phyloP scores from a whole-genome alignment of 139 green algal species.

The Picochlorum sp. region DNA sequence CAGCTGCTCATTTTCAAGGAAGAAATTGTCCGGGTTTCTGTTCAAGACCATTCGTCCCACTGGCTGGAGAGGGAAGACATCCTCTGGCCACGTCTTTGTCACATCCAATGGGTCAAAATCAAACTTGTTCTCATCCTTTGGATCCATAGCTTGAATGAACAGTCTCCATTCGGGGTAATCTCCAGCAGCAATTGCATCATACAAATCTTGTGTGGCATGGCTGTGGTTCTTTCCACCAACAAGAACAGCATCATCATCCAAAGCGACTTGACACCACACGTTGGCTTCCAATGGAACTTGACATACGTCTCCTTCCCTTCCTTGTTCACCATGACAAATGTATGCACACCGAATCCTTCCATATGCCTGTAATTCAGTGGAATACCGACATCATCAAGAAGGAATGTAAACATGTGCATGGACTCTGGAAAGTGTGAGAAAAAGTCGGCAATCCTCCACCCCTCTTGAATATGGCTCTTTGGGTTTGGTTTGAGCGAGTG shows the following conservation, averaged over 20 bases:
- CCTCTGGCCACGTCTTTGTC: slow-evolving; percentile 79
- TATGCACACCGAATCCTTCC: slow-evolving; percentile 93
- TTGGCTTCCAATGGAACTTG: slow-evolving; percentile 98
- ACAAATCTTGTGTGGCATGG: slow-evolving; percentile 94
- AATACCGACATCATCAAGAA: slow-evolving; percentile 86
- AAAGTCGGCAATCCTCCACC: slow-evolving; percentile 94
- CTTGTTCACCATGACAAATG: slow-evolving; percentile 80
- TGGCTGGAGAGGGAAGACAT: slow-evolving; percentile 63
- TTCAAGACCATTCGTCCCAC: slow-evolving; percentile 77
- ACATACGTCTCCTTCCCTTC: slow-evolving; percentile 73
- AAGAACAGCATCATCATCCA: slow-evolving; percentile 80
- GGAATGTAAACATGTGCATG: slow-evolving; percentile 92
- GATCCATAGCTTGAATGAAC: slow-evolving; percentile 87
- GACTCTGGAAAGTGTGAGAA: slow-evolving; percentile 88
- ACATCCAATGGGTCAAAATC: slow-evolving; percentile 82
- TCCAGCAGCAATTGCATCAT: slow-evolving; percentile 71
- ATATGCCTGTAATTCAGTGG: slow-evolving; percentile 89
- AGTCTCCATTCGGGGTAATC: slow-evolving; percentile 94
- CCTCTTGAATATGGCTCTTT: slow-evolving; percentile 90
- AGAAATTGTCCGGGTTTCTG: slow-evolving; percentile 84
- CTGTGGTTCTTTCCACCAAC: slow-evolving; percentile 90
- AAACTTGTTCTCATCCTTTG: slow-evolving; percentile 47
- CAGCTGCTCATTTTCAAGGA: slow-evolving; percentile 77
- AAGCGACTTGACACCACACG: slow-evolving; percentile 70
- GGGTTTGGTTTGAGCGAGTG: slow-evolving; percentile 96